Evolutionary conservation across 768 basidiomycete genomes (phyloP).

Genomic region (Boletus vermiculosoides): DNA sequence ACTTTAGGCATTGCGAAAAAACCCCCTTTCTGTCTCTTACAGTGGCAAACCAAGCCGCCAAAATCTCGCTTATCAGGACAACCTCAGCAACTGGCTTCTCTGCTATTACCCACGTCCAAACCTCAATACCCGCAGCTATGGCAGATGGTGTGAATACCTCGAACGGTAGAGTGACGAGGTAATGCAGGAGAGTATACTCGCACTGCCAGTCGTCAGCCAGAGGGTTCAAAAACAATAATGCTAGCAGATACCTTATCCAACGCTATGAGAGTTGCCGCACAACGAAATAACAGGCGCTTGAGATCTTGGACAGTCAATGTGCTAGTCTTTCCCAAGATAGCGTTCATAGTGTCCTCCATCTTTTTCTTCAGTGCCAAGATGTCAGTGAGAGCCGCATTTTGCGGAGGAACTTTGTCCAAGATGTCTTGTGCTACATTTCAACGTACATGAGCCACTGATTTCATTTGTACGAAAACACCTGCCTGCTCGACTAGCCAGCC

Average conservation of each 20-base stretch:
- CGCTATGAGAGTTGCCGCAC: conserved; percentile 78
- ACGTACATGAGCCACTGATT: neutral
- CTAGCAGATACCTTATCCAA: conserved; percentile 49
- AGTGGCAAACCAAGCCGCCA: conserved; percentile 84
- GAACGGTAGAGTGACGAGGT: conserved; percentile 85
- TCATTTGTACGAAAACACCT: conserved; percentile 13
- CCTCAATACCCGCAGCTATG: conserved; percentile 84
- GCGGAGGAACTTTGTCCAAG: conserved; percentile 61
- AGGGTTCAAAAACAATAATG: neutral
- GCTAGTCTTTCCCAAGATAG: conserved; percentile 70
- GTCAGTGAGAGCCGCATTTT: conserved; percentile 57
- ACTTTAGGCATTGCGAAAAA: conserved; percentile 84
- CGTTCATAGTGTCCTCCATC: conserved; percentile 62
- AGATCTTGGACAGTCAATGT: conserved; percentile 79
- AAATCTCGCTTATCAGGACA: conserved; percentile 79
- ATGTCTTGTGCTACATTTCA: conserved; percentile 48
- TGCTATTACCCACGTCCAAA: conserved; percentile 95
- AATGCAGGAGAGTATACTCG: conserved; percentile 82
- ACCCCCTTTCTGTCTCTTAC: conserved; percentile 77
- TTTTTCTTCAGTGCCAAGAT: conserved; percentile 65
- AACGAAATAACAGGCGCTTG: conserved; percentile 81
- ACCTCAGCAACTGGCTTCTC: conserved; percentile 83
- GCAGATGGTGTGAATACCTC: conserved; percentile 85
- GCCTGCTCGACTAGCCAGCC: conserved; percentile 68
- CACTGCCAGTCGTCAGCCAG: conserved; percentile 47